A percentile compares a stretch with the other conserved stretches of the same genome.
These are phyloP conservation scores for Salix caprea DNA, from an alignment of 345 rosid genomes.

Conservation along the genomic window DNA sequence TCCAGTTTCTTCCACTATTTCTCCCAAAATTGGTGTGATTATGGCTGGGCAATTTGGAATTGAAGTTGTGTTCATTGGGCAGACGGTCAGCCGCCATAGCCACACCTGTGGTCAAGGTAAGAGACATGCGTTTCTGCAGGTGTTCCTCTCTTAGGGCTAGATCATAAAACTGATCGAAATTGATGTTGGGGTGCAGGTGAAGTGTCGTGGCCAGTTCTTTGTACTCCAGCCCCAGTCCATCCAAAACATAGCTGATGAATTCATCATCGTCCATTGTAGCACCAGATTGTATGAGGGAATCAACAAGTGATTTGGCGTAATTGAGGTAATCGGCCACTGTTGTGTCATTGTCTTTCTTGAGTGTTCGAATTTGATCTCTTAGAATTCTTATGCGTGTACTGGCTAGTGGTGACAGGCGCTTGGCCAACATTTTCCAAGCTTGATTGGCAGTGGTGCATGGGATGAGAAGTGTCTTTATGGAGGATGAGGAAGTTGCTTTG, in stretches of 20 bases:
- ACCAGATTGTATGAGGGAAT: neutral
- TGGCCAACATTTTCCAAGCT: too few relatives aligned
- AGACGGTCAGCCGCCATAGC: neutral
- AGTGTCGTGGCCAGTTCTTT: neutral
- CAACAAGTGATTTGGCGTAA: neutral
- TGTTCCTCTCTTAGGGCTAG: neutral
- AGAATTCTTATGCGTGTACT: too few relatives aligned
- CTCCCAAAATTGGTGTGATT: too few relatives aligned
- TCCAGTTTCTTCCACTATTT: too few relatives aligned
- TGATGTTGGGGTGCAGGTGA: neutral
- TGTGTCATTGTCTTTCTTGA: neutral
- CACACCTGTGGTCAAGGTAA: neutral
- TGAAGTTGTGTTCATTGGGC: too few relatives aligned
- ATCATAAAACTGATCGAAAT: neutral
- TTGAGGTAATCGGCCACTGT: neutral
- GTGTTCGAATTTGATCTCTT: too few relatives aligned
- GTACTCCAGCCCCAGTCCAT: neutral
- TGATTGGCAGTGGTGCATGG: too few relatives aligned
- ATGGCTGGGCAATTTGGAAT: too few relatives aligned
- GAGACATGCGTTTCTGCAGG: too few relatives aligned
- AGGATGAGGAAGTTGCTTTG: too few relatives aligned
- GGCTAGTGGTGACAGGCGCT: too few relatives aligned
- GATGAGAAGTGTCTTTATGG: too few relatives aligned
- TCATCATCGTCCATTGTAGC: neutral
- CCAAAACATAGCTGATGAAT: neutral